Evolutionary conservation across 164 flowering plant species (phyloP).

Genomic region (Umbellularia californica): DNA sequence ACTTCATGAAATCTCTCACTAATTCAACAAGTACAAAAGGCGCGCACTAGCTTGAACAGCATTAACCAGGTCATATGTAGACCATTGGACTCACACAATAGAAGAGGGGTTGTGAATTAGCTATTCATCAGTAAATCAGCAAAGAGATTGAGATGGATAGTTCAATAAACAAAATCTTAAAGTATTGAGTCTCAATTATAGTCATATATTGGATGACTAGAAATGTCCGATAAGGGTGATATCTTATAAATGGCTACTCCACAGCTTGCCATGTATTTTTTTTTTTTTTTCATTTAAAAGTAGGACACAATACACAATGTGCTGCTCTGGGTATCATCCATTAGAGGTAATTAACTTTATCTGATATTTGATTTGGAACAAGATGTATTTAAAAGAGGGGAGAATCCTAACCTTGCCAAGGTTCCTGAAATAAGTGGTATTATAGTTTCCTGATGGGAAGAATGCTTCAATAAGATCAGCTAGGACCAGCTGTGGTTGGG

Average conservation of each 20-base stretch:
- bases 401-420: conserved; percentile 57
- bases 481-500: conserved; percentile 87
- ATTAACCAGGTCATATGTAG: too few relatives aligned
- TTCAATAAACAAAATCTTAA: too few relatives aligned
- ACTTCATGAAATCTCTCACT: too few relatives aligned
- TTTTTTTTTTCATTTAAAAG: too few relatives aligned
- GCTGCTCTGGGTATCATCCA: too few relatives aligned
- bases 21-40: not conserved
- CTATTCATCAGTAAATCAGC: not conserved
- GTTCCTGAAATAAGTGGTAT: conserved; percentile 71
- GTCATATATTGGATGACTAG: not conserved
- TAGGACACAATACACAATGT: too few relatives aligned
- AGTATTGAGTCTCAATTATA: too few relatives aligned
- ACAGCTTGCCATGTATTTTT: not conserved
- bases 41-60: too few relatives aligned
- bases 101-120: too few relatives aligned
- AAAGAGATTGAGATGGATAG: too few relatives aligned
- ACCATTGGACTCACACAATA: too few relatives aligned
- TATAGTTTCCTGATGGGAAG: conserved; percentile 77
- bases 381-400: not conserved
- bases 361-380: not conserved
- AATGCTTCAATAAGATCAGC: conserved; percentile 81
- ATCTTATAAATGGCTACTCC: not conserved
- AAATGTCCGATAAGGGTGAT: not conserved
- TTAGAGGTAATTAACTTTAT: not conserved